Base-by-base conservation (phyloP, 2,329 filamentous ascomycete genomes). In the Cercospora sp. region DNA sequence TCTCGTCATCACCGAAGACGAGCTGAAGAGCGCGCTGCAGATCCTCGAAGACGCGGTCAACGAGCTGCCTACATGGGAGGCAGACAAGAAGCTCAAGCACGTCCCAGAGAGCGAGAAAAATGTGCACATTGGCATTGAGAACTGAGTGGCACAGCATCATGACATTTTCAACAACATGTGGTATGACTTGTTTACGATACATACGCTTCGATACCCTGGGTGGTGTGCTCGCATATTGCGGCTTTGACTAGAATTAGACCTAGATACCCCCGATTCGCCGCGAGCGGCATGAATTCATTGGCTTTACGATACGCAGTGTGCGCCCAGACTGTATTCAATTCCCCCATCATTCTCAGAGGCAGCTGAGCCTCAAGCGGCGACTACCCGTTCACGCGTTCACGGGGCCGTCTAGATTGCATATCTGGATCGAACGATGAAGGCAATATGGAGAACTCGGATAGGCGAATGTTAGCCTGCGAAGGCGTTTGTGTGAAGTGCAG, bases 1-100 rank as follows among this genome's bases (percentile, higher is more conserved):
- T 21, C 85, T 99, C 65, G 93, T 99, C 72, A 98, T 99, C 77
- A 93, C 90, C 28, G 93, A 98, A 77, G 87, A 90, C 69, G 89
- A 99, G 82, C 90, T 99, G 73, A 86, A 89, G 74, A 87, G 89
- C 77, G 91, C 94, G 1, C 80, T 98, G 65, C 80, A 80, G 63
- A 94, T 95, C 76, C 97, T 99, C 78, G 86, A 89, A 70, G 89
- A 94, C 78, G 90, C 94, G 13, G 85, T 97, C 76, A 84, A 86
- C 73, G 94, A 97, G 81, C 85, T 99, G 63, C 93, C 94, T 2
- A 89, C 77, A 6, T 81, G 89, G 69, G 86, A 88, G 79, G 87
- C 86, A 1, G 77, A 85, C 75, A 81, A 81, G 66, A 85, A 87
- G 76, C 81, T 87, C 63, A 76, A 85, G 66, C 77, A 89, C n/a